Evolutionary conservation across 2,329 filamentous ascomycete genomes (phyloP).

Genomic region (Alternaria incomplexa): DNA sequence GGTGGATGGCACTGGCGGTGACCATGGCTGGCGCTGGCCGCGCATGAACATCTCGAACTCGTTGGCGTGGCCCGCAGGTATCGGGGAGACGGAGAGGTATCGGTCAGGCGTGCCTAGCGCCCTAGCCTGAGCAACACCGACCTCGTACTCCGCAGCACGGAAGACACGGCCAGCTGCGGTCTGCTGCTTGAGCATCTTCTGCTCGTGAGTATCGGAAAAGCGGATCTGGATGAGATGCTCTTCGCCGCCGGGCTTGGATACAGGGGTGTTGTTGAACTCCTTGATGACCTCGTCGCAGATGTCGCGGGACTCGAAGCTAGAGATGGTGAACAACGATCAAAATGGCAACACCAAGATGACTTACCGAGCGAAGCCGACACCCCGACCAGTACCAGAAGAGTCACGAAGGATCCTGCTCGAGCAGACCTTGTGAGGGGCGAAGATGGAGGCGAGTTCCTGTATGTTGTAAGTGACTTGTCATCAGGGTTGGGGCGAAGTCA

Average conservation of each 20-base stretch:
- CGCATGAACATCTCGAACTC: slow-evolving; percentile 49
- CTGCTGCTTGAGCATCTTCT: slow-evolving; percentile 95
- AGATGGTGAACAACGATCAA: slow-evolving; percentile 3
- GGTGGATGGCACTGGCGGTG: slow-evolving; percentile 43
- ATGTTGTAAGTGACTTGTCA: slow-evolving; percentile 18
- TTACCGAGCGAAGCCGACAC: slow-evolving; percentile 96
- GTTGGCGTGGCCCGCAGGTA: slow-evolving; percentile 40
- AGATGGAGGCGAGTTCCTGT: slow-evolving; percentile 78
- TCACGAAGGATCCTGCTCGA: slow-evolving; percentile 96
- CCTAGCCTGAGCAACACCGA: slow-evolving; percentile 49
- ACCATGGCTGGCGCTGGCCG: slow-evolving; percentile 44
- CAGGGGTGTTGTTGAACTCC: slow-evolving; percentile 76
- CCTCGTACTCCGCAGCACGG: slow-evolving; percentile 87
- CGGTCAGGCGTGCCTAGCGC: slow-evolving; percentile 42
- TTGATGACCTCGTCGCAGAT: slow-evolving; percentile 89
- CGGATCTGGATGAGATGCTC: slow-evolving; percentile 90
- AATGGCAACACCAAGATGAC: slow-evolving; percentile 28
- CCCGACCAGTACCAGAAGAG: slow-evolving; percentile 88
- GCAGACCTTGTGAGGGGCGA: slow-evolving; percentile 79
- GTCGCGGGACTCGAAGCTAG: slow-evolving; percentile 85
- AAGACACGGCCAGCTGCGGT: slow-evolving; percentile 95
- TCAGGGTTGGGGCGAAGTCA: background rate
- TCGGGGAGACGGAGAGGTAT: slow-evolving; percentile 43
- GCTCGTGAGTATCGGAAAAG: slow-evolving; percentile 94
- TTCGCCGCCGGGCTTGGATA: slow-evolving; percentile 65